Evolutionary conservation across 2,329 filamentous ascomycete species (phyloP).

Genomic region (Sclerotinia subarctica): DNA sequence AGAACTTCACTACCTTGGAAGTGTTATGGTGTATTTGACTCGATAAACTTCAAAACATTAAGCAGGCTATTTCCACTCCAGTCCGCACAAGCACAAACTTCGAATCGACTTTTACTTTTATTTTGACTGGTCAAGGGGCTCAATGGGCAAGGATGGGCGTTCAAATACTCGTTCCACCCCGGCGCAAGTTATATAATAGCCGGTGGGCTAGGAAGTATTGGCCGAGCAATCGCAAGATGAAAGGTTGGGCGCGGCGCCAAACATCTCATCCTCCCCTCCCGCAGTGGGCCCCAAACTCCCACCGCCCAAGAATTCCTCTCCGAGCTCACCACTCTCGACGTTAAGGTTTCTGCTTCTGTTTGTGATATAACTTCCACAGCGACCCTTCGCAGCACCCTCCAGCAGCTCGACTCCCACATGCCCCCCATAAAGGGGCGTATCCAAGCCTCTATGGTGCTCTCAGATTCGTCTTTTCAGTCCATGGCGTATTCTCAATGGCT

Average conservation of each 20-base stretch:
- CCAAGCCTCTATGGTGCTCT: slow-evolving; percentile 47
- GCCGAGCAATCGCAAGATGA: slow-evolving; percentile 27
- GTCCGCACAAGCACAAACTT: background rate
- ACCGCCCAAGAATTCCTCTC: slow-evolving; percentile 21
- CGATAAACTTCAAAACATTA: background rate
- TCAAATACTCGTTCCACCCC: slow-evolving; percentile 22
- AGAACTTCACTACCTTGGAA: slow-evolving; percentile 20
- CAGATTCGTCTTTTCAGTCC: slow-evolving; percentile 29
- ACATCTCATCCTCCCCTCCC: slow-evolving; percentile 36
- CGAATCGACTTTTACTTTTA: background rate
- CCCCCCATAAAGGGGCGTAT: slow-evolving; percentile 44
- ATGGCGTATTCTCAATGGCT: slow-evolving; percentile 42
- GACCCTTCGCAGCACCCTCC: slow-evolving; percentile 3
- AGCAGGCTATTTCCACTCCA: background rate
- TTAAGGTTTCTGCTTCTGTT: slow-evolving; percentile 44
- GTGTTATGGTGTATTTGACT: background rate
- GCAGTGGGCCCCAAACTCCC: slow-evolving; percentile 22
- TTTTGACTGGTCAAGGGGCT: slow-evolving; percentile 28
- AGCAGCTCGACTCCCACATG: slow-evolving; percentile 7
- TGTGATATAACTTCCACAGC: slow-evolving; percentile 48
- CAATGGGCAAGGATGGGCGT: slow-evolving; percentile 20
- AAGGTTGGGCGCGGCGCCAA: slow-evolving; percentile 31
- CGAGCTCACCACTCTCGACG: slow-evolving; percentile 35
- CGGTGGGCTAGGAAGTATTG: slow-evolving; percentile 37
- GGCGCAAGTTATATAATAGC: slow-evolving; percentile 24